Base-by-base conservation (phyloP, 805 yeast genomes). In the Pichia scutulata region DNA sequence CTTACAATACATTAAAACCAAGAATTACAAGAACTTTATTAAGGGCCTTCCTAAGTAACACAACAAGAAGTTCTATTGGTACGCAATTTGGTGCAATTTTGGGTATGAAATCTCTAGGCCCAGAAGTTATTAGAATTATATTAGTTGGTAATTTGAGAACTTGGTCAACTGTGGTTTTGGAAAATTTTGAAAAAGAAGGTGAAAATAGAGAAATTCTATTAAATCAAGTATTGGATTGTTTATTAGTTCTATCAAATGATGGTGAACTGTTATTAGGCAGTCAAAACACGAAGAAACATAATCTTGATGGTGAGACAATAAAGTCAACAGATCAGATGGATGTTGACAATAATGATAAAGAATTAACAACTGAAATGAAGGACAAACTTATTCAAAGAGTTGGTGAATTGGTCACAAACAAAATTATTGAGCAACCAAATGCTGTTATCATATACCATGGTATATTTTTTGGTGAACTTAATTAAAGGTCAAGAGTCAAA, bases 1-100 rank as follows among this genome's bases (percentile, higher is more conserved):
- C 92, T 1, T 90, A 92, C 64, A 82, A 92, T 22, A 86, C 97
- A 1, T 74, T 93, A 57, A 87, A 88, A 60, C 97, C 98, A 28
- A 78, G 98, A 57, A 92, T 93, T 4, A 89, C 97, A 7, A 77
- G 99, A 64, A 95, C 99, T 1, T 71, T 95, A 49, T 72, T 95
- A 53, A 82, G 95, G 60, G 97, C 97, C 0, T 86, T 95, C 57
- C 72, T 93, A 65, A 96, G 90, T 60, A 60, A 60, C 43, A 63
- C 69, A 7, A 76, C 89, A 8, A 79, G 84, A 37, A 82, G 86
- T 57, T 89, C 95, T 0, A 74, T 84, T 16, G 96, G 96, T 2
- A 89, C 98, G 0, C 89, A 89, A 54, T 93, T 86, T 60, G 99
- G 99, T 39, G 84, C 97, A 5, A 76, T 95, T 28, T 77, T 80